A percentile compares a stretch with the other conserved stretches of the same genome.
These are phyloP conservation scores for Hordeum pubiflorum DNA, from an alignment of 202 grass and related monocot genomes.

Conservation along the genomic window DNA sequence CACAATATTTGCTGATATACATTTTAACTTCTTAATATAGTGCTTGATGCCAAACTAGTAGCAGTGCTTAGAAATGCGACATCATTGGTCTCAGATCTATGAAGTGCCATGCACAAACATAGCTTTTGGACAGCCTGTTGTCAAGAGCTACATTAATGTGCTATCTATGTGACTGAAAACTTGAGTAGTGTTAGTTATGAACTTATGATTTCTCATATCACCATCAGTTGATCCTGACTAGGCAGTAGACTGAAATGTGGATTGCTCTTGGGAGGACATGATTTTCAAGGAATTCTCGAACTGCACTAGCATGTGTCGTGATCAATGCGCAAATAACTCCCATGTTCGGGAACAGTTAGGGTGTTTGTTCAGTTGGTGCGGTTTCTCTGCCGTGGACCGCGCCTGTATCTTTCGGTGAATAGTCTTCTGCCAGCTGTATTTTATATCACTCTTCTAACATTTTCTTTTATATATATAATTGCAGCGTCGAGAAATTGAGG, in stretches of 20 bases:
- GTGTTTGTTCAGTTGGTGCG: neutral
- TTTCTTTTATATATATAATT: neutral
- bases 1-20: neutral
- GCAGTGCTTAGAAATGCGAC: neutral
- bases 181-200: neutral
- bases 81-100: neutral
- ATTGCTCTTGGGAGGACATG: neutral
- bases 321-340: neutral
- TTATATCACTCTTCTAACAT: neutral
- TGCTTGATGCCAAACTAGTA: neutral
- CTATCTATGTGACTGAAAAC: neutral
- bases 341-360: neutral
- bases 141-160: neutral
- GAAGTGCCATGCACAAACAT: neutral
- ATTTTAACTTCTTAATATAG: conserved; percentile 1
- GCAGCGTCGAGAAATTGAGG: conserved; percentile 70
- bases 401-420: neutral
- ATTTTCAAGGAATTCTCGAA: neutral
- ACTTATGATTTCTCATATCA: neutral
- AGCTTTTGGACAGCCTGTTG: neutral
- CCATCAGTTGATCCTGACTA: neutral
- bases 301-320: neutral
- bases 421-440: neutral
- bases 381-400: neutral
- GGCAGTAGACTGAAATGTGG: neutral